Conservation (phyloP, 1,284 basidiomycete genomes). For the Psilocybe mexicana region DNA sequence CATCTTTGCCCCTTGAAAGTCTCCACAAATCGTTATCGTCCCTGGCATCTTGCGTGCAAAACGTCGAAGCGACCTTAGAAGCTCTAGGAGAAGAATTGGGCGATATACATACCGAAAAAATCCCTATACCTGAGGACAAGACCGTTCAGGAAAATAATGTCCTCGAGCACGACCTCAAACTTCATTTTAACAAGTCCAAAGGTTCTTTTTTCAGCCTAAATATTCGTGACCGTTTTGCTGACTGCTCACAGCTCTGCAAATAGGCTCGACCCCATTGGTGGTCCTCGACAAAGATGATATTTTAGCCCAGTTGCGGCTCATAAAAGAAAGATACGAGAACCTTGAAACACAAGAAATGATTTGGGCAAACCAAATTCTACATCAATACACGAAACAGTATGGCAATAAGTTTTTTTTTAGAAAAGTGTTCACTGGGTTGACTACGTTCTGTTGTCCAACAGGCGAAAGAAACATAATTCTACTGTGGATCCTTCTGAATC, state of each 20-base stretch:
- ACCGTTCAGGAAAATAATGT: slow-evolving; percentile 1
- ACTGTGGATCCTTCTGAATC: slow-evolving; percentile 19
- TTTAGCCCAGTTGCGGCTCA: slow-evolving; percentile 21
- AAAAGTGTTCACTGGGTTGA: neutral
- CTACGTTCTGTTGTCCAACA: slow-evolving; percentile 2
- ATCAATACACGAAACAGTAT: slow-evolving; percentile 12
- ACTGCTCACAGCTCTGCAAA: slow-evolving; percentile 15
- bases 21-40: slow-evolving; percentile 25
- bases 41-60: slow-evolving; percentile 20
- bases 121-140: neutral
- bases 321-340: slow-evolving; percentile 9
- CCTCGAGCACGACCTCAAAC: slow-evolving; percentile 13
- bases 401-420: neutral
- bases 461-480: slow-evolving; percentile 16
- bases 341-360: slow-evolving; percentile 16
- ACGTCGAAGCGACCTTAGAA: slow-evolving; percentile 32
- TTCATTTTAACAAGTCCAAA: slow-evolving; percentile 10
- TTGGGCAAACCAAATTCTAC: slow-evolving; percentile 11
- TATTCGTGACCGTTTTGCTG: neutral
- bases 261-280: slow-evolving; percentile 21
- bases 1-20: slow-evolving; percentile 22
- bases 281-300: slow-evolving; percentile 29
- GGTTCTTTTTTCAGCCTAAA: neutral
- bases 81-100: slow-evolving; percentile 34
- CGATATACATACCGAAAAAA: slow-evolving; percentile 22